These are phyloP conservation scores for Harrya chromipes DNA, from an alignment of 768 basidiomycete genomes.

Conservation along the genomic window DNA sequence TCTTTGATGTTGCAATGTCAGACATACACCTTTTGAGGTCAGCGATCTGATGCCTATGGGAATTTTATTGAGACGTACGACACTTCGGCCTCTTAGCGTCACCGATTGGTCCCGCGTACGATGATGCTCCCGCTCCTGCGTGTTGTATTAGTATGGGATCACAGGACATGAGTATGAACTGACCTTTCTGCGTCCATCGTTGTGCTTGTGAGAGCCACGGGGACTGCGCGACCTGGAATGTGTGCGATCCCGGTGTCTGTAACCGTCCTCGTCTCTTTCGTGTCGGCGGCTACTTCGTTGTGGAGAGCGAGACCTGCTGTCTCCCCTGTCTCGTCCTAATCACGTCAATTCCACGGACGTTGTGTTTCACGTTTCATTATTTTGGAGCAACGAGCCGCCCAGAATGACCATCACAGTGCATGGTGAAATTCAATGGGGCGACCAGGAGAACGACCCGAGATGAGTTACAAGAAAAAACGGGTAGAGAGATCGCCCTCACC, in stretches of 20 bases:
- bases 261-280: constrained; percentile 10
- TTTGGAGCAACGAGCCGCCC: constrained; percentile 16
- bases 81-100: constrained; percentile 22
- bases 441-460: constrained; percentile 22
- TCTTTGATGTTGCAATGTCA: constrained; percentile 18
- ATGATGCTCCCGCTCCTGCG: constrained; percentile 11
- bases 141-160: not conserved
- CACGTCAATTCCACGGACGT: not conserved
- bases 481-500: constrained; percentile 20
- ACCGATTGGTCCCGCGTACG: constrained; percentile 2
- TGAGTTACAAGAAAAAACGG: constrained; percentile 19
- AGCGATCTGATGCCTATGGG: constrained; percentile 3
- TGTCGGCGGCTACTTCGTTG: constrained; percentile 4
- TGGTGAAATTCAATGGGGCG: constrained; percentile 12
- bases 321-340: constrained; percentile 18
- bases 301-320: constrained; percentile 28
- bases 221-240: constrained; percentile 28
- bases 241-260: constrained; percentile 5
- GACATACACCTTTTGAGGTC: constrained; percentile 26
- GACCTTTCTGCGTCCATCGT: constrained; percentile 8
- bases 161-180: not conserved
- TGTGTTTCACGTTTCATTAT: constrained; percentile 1
- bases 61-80: constrained; percentile 24
- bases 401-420: constrained; percentile 4
- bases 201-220: constrained; percentile 1